Conservation (phyloP, 1,284 basidiomycete species). For the Ustilago sp. region DNA sequence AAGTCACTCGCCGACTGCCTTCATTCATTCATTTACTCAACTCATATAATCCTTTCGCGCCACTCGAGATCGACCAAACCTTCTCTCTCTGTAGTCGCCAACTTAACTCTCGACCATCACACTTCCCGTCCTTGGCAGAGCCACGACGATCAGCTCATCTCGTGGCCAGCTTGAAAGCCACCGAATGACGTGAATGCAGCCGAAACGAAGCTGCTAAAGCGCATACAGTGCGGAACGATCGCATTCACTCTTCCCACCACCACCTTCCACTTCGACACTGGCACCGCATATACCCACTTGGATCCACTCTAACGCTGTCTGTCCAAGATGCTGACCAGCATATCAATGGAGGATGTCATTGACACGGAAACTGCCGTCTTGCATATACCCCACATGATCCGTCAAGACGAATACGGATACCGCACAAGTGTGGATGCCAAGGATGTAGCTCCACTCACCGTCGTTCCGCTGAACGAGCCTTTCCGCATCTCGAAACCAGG, state of each 20-base stretch:
- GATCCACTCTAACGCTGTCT: not conserved
- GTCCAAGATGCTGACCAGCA: conserved; percentile 32
- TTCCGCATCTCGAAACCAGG: conserved; percentile 26
- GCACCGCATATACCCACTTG: not conserved
- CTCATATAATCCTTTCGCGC: not conserved
- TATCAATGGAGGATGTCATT: conserved; percentile 47
- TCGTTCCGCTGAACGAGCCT: conserved; percentile 24
- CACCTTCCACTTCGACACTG: not conserved
- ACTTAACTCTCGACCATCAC: conserved; percentile 8
- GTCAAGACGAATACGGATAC: conserved; percentile 47
- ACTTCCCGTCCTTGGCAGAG: not conserved
- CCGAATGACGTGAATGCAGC: not conserved
- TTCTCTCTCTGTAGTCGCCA: conserved; percentile 3
- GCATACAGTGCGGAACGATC: not conserved
- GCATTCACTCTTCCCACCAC: not conserved
- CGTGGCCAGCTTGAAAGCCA: not conserved
- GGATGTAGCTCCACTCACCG: conserved; percentile 28
- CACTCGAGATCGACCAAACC: not conserved
- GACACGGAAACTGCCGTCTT: conserved; percentile 39
- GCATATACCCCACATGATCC: conserved; percentile 50
- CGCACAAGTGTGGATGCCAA: conserved; percentile 40
- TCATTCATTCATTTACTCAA: not conserved
- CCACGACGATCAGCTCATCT: not conserved
- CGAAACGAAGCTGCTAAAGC: not conserved
- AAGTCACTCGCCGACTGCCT: not conserved